Conservation (phyloP, 2,329 filamentous ascomycete genomes). For the Curvularia spicifera region DNA sequence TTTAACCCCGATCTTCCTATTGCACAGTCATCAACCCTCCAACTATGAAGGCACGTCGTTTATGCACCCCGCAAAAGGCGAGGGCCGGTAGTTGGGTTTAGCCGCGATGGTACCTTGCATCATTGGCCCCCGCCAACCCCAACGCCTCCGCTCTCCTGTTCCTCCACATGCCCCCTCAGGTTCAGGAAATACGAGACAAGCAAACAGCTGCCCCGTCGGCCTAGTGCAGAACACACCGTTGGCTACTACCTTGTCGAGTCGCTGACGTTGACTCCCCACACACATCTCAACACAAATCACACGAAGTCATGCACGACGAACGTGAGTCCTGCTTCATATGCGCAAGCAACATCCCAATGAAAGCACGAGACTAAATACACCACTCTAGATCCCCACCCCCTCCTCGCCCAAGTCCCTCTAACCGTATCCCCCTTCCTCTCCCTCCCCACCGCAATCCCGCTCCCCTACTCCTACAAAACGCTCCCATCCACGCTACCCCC, state of each 20-base stretch:
- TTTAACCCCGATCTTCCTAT: not conserved
- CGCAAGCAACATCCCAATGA: not conserved
- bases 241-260: not conserved
- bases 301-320: slow-evolving; percentile 46
- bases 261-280: not conserved
- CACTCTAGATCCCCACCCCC: slow-evolving; percentile 69
- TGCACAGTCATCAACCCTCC: not conserved
- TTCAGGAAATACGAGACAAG: not conserved
- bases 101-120: slow-evolving; percentile 7
- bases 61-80: slow-evolving; percentile 12
- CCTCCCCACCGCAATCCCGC: slow-evolving; percentile 84
- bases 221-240: not conserved
- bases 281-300: not conserved
- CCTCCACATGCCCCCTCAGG: not conserved
- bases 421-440: slow-evolving; percentile 94
- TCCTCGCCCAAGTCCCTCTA: slow-evolving; percentile 89
- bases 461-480: slow-evolving; percentile 93
- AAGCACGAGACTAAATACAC: slow-evolving; percentile 8
- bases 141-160: slow-evolving; percentile 1
- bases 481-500: slow-evolving; percentile 86
- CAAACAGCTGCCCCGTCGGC: not conserved
- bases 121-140: slow-evolving; percentile 6
- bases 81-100: not conserved
- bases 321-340: slow-evolving; percentile 32
- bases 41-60: not conserved